A percentile compares a stretch with the other conserved stretches of the same genome.
These are phyloP conservation scores for Coleophoma cylindrospora DNA, from an alignment of 2,329 filamentous ascomycete genomes.

Conservation along the genomic window DNA sequence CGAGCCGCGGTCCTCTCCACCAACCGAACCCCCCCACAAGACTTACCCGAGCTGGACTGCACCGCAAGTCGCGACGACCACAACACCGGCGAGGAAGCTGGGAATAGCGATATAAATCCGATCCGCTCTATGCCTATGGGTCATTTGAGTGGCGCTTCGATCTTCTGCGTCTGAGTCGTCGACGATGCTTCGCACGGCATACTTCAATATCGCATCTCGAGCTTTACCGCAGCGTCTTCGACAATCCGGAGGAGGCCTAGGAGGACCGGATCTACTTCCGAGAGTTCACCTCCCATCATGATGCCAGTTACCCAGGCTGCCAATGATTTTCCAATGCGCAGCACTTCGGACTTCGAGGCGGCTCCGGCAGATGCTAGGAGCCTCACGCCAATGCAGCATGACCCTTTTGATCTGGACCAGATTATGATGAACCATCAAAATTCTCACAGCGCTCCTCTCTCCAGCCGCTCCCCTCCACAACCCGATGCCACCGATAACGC, in stretches of 20 bases:
- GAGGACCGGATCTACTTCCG: neutral
- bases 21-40: neutral
- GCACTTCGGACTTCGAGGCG: slow-evolving; percentile 11
- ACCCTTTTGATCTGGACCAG: slow-evolving; percentile 19
- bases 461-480: slow-evolving; percentile 16
- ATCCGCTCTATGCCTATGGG: neutral
- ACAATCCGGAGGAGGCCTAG: neutral
- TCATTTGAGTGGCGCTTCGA: neutral
- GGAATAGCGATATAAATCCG: neutral
- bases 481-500: slow-evolving; percentile 16
- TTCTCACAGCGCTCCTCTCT: slow-evolving; percentile 10
- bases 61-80: neutral
- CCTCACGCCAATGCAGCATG: slow-evolving; percentile 13
- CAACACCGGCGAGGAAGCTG: neutral
- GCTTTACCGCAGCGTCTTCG: neutral
- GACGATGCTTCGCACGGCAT: neutral
- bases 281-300: neutral
- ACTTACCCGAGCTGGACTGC: no score
- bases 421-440: slow-evolving; percentile 22
- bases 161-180: neutral
- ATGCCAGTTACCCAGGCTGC: slow-evolving; percentile 16
- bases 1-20: neutral
- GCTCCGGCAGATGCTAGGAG: slow-evolving; percentile 6
- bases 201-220: neutral
- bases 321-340: slow-evolving; percentile 12